Evolutionary conservation across 2,329 filamentous ascomycete genomes (phyloP).

Genomic region (Cephalotrichum gorgonifer): DNA sequence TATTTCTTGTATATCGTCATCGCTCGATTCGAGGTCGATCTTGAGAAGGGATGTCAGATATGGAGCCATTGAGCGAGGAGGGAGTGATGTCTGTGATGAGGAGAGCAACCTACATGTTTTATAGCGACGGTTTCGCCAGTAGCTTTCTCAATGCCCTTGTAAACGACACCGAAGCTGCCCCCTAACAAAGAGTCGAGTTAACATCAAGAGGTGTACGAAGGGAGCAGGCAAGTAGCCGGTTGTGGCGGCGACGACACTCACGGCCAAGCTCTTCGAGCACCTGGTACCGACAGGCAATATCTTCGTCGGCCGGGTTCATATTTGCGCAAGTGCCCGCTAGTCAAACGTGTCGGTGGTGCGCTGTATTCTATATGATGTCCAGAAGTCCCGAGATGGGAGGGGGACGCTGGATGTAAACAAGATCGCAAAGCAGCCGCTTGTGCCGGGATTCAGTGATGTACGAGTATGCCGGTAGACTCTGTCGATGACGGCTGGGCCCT

Average conservation of each 20-base stretch:
- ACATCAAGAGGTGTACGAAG: too few relatives aligned
- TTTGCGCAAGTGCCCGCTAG: slow-evolving; percentile 8
- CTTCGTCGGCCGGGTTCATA: slow-evolving; percentile 50
- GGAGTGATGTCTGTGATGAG: too few relatives aligned
- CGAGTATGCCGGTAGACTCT: too few relatives aligned
- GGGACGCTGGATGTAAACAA: slow-evolving; percentile 1
- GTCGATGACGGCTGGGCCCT: too few relatives aligned
- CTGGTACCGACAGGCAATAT: slow-evolving; percentile 79
- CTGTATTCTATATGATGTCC: not conserved
- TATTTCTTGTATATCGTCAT: slow-evolving; percentile 96
- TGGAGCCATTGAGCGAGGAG: too few relatives aligned
- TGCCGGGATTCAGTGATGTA: not conserved
- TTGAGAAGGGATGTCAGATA: slow-evolving; percentile 29
- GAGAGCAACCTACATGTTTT: slow-evolving; percentile 63
- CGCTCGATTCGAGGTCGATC: slow-evolving; percentile 98
- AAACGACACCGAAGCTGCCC: slow-evolving; percentile 93
- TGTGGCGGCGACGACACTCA: slow-evolving; percentile 40
- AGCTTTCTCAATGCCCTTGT: slow-evolving; percentile 85
- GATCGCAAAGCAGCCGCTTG: not conserved
- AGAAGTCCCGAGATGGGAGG: not conserved
- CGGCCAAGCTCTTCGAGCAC: slow-evolving; percentile 93
- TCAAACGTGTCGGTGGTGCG: not conserved
- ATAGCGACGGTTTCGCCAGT: slow-evolving; percentile 93
- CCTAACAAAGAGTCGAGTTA: too few relatives aligned
- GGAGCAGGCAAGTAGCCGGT: too few relatives aligned